These are phyloP conservation scores for Thamnidium elegans DNA, from an alignment of 192 early-diverging fungal species.

Conservation along the genomic window DNA sequence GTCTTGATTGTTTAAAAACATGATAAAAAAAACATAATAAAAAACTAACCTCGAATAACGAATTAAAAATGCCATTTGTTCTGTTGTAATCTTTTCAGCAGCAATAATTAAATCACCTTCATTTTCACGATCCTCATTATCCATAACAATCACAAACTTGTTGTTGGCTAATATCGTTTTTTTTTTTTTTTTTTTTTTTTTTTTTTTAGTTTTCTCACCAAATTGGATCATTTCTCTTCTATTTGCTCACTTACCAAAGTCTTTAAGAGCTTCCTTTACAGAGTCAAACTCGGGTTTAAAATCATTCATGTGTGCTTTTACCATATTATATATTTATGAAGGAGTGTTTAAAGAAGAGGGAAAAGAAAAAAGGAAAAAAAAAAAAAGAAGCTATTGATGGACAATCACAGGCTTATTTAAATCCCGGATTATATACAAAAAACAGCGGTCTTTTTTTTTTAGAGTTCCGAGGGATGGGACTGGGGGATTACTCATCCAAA, in stretches of 20 bases:
- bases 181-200: too few relatives aligned
- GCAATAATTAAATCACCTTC: slow-evolving; percentile 98
- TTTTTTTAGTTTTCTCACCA: not conserved
- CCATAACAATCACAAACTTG: slow-evolving; percentile 89
- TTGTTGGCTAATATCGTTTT: slow-evolving; percentile 54
- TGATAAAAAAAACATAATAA: not conserved
- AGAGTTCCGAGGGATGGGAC: too few relatives aligned
- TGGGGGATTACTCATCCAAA: too few relatives aligned
- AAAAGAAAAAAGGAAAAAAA: too few relatives aligned
- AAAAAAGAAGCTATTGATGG: too few relatives aligned
- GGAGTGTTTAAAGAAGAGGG: too few relatives aligned
- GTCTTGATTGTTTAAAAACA: not conserved
- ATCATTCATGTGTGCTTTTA: not conserved
- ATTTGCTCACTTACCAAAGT: slow-evolving; percentile 49
- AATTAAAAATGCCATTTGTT: slow-evolving; percentile 94
- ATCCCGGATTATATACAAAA: too few relatives aligned
- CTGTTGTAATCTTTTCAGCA: slow-evolving; percentile 87
- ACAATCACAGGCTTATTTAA: too few relatives aligned
- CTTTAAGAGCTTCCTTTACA: slow-evolving; percentile 63
- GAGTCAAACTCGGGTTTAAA: slow-evolving; percentile 53
- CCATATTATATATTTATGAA: not conserved
- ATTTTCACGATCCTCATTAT: slow-evolving; percentile 98
- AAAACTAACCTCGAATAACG: slow-evolving; percentile 78
- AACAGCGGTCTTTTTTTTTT: too few relatives aligned
- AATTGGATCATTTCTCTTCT: not conserved